phyloP scores from a whole-genome alignment of 257 asterid species.

The Cinchona pubescens region DNA sequence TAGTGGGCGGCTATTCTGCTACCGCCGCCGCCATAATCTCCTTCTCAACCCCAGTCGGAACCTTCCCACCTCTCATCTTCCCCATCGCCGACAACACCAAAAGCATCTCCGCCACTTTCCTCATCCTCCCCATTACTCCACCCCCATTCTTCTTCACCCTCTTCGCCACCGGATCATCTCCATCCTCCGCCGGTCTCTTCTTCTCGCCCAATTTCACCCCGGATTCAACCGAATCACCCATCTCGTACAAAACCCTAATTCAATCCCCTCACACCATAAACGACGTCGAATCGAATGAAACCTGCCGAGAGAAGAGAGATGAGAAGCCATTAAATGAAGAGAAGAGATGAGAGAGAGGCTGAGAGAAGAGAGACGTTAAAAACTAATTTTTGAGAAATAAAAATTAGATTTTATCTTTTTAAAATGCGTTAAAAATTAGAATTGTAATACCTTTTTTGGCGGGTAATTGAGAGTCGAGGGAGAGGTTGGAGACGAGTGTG shows the following conservation, averaged over 20 bases:
- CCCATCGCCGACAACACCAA: conserved; percentile 87
- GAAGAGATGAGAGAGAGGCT: conserved; percentile 8
- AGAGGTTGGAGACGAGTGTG: background rate
- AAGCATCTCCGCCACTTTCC: conserved; percentile 85
- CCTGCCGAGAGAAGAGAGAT: conserved; percentile 52
- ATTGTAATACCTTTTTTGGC: conserved; percentile 57
- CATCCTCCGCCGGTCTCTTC: conserved; percentile 51
- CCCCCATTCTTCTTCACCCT: conserved; percentile 40
- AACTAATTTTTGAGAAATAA: conserved; percentile 1
- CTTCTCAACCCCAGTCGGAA: conserved; percentile 67
- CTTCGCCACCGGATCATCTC: conserved; percentile 24
- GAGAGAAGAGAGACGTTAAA: conserved; percentile 10
- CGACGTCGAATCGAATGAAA: conserved; percentile 28
- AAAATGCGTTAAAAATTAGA: conserved; percentile 38
- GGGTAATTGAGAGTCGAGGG: conserved; percentile 50
- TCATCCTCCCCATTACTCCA: conserved; percentile 38
- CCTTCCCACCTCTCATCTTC: conserved; percentile 87
- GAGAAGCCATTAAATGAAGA: conserved; percentile 42
- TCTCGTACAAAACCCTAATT: conserved; percentile 24
- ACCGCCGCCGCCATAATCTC: conserved; percentile 75
- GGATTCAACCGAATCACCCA: conserved; percentile 54
- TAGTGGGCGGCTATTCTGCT: too few species aligned
- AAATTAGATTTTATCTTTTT: conserved; percentile 16
- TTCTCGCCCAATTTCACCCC: conserved; percentile 52
- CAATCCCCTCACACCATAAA: conserved; percentile 30